phyloP scores from a whole-genome alignment of 805 yeast genomes.

The Candida nitratophila region DNA sequence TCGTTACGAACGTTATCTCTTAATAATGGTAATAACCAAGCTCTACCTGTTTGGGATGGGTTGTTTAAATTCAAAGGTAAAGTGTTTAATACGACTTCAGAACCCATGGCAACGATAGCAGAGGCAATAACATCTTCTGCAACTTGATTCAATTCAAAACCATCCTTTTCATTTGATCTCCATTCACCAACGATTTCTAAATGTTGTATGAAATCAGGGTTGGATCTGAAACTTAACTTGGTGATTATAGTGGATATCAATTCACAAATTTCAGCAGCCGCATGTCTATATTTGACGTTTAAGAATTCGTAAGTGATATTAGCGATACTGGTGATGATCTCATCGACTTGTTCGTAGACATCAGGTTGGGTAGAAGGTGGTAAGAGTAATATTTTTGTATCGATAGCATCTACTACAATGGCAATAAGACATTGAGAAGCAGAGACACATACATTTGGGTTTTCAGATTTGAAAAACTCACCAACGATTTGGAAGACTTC shows the following conservation, averaged over 20 bases:
- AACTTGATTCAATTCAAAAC: constrained; percentile 61
- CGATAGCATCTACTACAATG: constrained; percentile 57
- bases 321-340: constrained; percentile 42
- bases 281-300: constrained; percentile 66
- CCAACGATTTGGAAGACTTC: constrained; percentile 48
- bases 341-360: constrained; percentile 49
- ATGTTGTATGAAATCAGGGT: constrained; percentile 63
- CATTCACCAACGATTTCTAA: constrained; percentile 75
- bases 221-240: constrained; percentile 55
- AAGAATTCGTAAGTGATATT: constrained; percentile 49
- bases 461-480: constrained; percentile 62
- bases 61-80: constrained; percentile 75
- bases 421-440: constrained; percentile 88
- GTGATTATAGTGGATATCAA: constrained; percentile 55
- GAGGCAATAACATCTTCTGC: constrained; percentile 77
- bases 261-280: constrained; percentile 69
- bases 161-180: constrained; percentile 70
- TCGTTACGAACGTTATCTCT: constrained; percentile 81
- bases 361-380: constrained; percentile 45
- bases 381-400: constrained; percentile 48
- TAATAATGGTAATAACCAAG: constrained; percentile 88
- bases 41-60: constrained; percentile 71
- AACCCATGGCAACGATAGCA: constrained; percentile 78
- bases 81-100: constrained; percentile 65
- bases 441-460: constrained; percentile 55